Base-by-base conservation (phyloP, 2,329 filamentous ascomycete species). In the Cladophialophora yegresii region DNA sequence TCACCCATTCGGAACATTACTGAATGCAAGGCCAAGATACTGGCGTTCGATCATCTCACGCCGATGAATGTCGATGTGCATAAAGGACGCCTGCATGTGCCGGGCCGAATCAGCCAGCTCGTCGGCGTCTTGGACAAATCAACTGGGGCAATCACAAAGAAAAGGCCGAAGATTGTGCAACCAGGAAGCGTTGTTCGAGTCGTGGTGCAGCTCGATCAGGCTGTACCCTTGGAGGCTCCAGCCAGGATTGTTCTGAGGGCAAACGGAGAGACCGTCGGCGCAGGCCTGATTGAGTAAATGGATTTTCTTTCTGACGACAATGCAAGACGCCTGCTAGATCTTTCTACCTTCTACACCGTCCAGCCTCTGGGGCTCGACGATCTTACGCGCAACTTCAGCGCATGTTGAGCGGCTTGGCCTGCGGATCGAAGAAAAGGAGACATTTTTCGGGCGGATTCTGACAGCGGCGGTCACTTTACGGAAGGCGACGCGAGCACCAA, bases 51-150 rank as follows among this genome's bases (percentile, higher is more conserved):
- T 66, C 89, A 93, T 67, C 78, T 99, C 16, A 89, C 93, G 77
- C 93, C 93, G 0, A 95, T 93, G 86, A 86, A 87, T 26, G 86
- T 98, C 9, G 93, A 98, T 72, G 87, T 99, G 8, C 93, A 97
- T 75, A 83, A 92, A 22, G 95, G 95, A 0, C 84, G 92, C 8
- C 78, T 98, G 57, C 90, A 96, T 75, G 87, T 88, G 0, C 84
- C 91, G 0, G 95, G 90, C 0, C 85, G 85, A 54, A 89, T 99
- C 47, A 82, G 83, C 58, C 84, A 86, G 67, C 82, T 98, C 68
- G 78, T 89, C 8, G 90, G 89, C 0, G 82, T 87, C 1, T 77
- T 98, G 50, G 91, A 97, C 76, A 96, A 96, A 77, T 82, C 83
- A 8, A 91, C 85, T 1, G 93, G 92, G 0, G 82, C 84, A n/a